Base-by-base conservation (phyloP, 2,329 filamentous ascomycete species). In the Pochonia chlamydosporia region DNA sequence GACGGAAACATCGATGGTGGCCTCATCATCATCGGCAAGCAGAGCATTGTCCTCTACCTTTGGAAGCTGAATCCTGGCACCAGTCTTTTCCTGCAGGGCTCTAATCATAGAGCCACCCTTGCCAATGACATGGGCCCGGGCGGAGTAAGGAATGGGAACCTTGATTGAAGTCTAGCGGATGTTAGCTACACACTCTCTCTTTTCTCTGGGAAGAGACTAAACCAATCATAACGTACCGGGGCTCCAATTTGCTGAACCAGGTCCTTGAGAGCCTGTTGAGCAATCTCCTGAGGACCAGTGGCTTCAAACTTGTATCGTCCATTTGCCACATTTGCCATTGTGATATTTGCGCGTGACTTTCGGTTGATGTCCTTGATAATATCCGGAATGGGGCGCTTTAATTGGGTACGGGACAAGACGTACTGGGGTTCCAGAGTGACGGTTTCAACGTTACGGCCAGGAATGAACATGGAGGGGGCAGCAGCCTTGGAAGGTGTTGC, bases 341-440 rank as follows among this genome's bases (percentile, higher is more conserved):
- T 84, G 56, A 99, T 81, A 56, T 82, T 88, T 49, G 91, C 90
- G 63, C 92, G 90, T 51, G 89, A 95, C 62, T 86, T 88, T 69
- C 86, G 88, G 71, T 95, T 96, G 69, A 97, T 88, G 55, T 96
- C 90, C 63, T 89, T 87, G 61, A 96, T 74, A 54, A 93, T 84
- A 56, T 97, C 92, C 26, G 82, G 74, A 44, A 96, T 76, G 7
- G 92, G 89, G 57, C 89, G 89, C 75, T 87, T 95, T 60, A 96
- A 73, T 64, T 95, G 84, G 50, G 73, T 74, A 37, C 85, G 81
- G 16, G 89, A 84, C 40, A 88, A 78, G 63, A 97, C 80, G 63
- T 93, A 85, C 40, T 83, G 79, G 8, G 86, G 82, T 46, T 85
- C 82, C 50, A 96, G 78, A 23, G 81, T 77, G 54, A 95, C 81